Evolutionary conservation across 148 eudicot species (phyloP), one percentile per base, ranked within the genome.

Genomic region (Pharnaceum exiguum): DNA sequence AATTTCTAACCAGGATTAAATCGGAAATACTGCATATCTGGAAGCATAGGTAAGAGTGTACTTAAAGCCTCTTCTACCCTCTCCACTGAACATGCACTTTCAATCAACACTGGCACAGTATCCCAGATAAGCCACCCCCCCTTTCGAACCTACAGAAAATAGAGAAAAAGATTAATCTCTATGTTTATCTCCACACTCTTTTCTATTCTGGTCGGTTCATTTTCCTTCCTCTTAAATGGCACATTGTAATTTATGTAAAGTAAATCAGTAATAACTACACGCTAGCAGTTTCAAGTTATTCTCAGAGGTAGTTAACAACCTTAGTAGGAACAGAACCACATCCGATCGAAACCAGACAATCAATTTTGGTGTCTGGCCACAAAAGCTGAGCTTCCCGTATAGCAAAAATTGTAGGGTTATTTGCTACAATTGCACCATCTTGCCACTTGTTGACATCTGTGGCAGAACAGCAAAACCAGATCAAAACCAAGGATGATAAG

Each of bases 351-450:
- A 94, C 96, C 67, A 94, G 75, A 68, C 87, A 79, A 62, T 94
- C 99, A 71, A 94, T 76, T 69, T 82, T 86, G 23, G 96, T 72
- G 71, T 94, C 99, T 28, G 99, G 99, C 99, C 99, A 94, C 49
- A 94, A 57, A 60, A 89, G 89, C 62, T 94, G 99, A 46, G 99
- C 96, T 77, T 94, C 99, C 38, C 93, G 81, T 70, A 94, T 79
- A 58, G 99, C 89, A 74, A 89, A 94, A 47, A 94, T 79, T 48
- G 99, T 94, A 62, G 99, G 99, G 76, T 94, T 94, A 55, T 94
- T 94, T 28, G 99, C 99, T 24, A 94, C 95, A 70, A 94, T 89
- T 40, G 99, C 99, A 61, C 99, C 99, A 82, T 94, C 99, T 89
- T 94, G 99, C 95, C 95, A 94, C 62, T 96, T 91, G 62, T 79